Evolutionary conservation across 164 flowering plant genomes (phyloP), one percentile per base, ranked within the genome.

Genomic region (Annona cherimola): DNA sequence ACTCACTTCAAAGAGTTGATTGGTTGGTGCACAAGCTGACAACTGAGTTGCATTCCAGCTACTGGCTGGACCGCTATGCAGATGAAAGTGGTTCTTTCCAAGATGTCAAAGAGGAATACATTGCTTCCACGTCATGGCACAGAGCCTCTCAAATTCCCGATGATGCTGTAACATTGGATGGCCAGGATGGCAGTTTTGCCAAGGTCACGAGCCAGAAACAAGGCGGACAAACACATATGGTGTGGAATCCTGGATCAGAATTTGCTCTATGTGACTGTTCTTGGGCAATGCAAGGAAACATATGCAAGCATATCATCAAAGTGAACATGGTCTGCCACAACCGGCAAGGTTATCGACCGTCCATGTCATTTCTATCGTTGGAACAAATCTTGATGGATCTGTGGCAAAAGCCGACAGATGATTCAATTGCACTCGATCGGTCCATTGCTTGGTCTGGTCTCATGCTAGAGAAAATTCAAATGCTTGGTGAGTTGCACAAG

Each of bases 221-320:
- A 76, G 75, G 78, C 76, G 78, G 45, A 55, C 41, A 73, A 20
- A 74, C 74, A 16, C 89, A 81, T 75, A 19, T 80, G 14, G 91
- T 93, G 19, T 95, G 93, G 98, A 95, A 95, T 78, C 97, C 98
- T 59, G 94, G 97, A 42, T 91, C 99, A 5, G 98, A 95, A 71
- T 93, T 93, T 79, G 85, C 97, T 39, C 83, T 88, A 69, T 95
- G 97, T 75, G 91, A 93, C 78, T 95, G 99, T 81, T 76, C 83
- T 8, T 95, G 99, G 99, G 85, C 98, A 7, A 72, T 90, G 85
- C 93, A 85, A 66, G 98, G 98, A 45, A 93, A 95, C 79, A 83
- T 93, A 45, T 93, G 99, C 88, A 95, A 95, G 82, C 97, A 95
- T 80, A 85, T 93, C 57, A 89, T 95, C 75, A 95, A 95, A 81